Evolutionary conservation across 306 rosid genomes (phyloP), one percentile per base, ranked within the genome.

Genomic region (Calophaca sinica): DNA sequence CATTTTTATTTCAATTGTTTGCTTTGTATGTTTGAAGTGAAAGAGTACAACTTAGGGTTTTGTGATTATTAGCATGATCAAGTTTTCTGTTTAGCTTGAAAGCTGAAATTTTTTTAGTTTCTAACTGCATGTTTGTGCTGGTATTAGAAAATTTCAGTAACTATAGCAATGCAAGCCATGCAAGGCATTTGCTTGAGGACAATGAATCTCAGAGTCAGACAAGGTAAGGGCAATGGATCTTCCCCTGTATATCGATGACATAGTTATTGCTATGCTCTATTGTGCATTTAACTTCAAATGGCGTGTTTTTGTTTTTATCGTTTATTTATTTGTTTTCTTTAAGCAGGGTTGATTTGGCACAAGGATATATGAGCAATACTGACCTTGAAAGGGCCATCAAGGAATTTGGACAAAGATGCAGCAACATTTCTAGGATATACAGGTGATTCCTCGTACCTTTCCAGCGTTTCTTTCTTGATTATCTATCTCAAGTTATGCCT

Each of bases 381-480:
- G 96, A 92, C 31, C 99, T 94, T 74, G 97, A 88, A 80, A 76
- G 63, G 65, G 89, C 90, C 51, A 67, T 94, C 32, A 82, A 83
- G 82, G 84, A 82, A 26, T 88, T 92, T 15, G 89, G 88, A 60
- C 72, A 58, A 82, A 87, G 90, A 84, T 90, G 97, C 73, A 86
- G 89, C 62, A 89, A 82, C 80, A 94, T 92, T 86, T 88, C 97
- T 79, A 87, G 92, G 80, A 87, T 94, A 63, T 94, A 94, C 87
- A 94, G 96, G 99, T 94, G 85, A 88, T 84, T 87, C 76, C 78
- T 79, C 81, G 76, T 44, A 68, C 77, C n/a, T 52, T 12, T 69
- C 3, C 12, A 33, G 26, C 58, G 68, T 42, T 64, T 36, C 41
- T 58, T 67, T 39, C n/a, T 61, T 79, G n/a, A 70, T 73, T 66